Conservation (phyloP, 192 early-diverging fungal genomes). For the Coemansia sp. region DNA sequence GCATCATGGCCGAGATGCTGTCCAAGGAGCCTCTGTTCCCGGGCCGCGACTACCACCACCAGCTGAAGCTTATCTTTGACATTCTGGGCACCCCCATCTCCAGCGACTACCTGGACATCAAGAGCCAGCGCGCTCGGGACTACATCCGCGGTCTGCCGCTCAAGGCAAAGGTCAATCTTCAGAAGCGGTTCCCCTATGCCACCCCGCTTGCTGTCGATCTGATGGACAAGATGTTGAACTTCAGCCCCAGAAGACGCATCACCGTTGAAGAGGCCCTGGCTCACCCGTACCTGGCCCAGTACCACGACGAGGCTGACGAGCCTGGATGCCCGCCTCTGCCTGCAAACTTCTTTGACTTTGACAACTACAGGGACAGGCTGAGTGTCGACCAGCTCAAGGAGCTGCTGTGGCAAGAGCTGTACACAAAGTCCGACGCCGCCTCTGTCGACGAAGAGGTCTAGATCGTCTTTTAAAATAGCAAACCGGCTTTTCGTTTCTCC, state of each 20-base stretch:
- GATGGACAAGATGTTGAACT: constrained; percentile 80
- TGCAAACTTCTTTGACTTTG: constrained; percentile 82
- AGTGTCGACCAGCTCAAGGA: constrained; percentile 77
- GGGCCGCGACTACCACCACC: constrained; percentile 91
- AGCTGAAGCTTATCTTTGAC: constrained; percentile 93
- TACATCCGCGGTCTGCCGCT: constrained; percentile 88
- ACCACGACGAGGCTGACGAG: constrained; percentile 70
- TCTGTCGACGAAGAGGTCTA: constrained; percentile 18
- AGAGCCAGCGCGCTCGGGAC: constrained; percentile 80
- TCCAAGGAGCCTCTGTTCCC: constrained; percentile 79
- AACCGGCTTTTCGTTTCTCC: neutral
- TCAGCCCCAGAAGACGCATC: constrained; percentile 85
- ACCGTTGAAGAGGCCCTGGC: constrained; percentile 86
- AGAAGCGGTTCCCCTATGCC: constrained; percentile 82
- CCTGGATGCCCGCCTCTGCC: constrained; percentile 72
- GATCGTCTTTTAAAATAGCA: constrained; percentile 3
- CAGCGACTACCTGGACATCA: constrained; percentile 79
- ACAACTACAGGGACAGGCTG: constrained; percentile 79
- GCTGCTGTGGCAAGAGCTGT: constrained; percentile 52
- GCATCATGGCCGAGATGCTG: constrained; percentile 84
- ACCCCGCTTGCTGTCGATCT: constrained; percentile 87
- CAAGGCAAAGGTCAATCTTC: constrained; percentile 79
- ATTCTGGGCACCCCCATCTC: constrained; percentile 96
- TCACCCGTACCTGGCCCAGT: constrained; percentile 86
- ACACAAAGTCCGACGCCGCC: constrained; percentile 25